A percentile compares a stretch with the other conserved stretches of the same genome.
phyloP scores from a whole-genome alignment of 805 yeast genomes.

The Tetrapisispora taiwanensis region DNA sequence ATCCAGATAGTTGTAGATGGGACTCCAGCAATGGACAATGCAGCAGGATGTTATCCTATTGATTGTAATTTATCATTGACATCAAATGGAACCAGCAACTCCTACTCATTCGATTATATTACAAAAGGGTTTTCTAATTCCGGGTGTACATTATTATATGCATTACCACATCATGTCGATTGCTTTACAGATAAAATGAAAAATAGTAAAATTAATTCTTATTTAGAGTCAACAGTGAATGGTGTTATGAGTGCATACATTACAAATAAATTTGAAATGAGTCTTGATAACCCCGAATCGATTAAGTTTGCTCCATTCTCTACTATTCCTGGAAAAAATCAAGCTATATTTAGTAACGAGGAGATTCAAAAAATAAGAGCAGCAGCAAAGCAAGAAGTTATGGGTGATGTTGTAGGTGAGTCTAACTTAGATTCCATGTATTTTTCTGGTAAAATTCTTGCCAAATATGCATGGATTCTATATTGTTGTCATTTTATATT shows the following conservation, averaged over 20 bases:
- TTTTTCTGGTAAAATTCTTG: slow-evolving; percentile 78
- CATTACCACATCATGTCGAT: slow-evolving; percentile 56
- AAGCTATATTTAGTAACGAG: slow-evolving; percentile 20
- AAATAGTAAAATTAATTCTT: slow-evolving; percentile 9
- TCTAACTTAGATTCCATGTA: slow-evolving; percentile 72
- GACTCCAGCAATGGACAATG: slow-evolving; percentile 38
- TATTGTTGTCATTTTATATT: slow-evolving; percentile 60
- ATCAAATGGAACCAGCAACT: slow-evolving; percentile 28
- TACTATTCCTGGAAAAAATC: slow-evolving; percentile 22
- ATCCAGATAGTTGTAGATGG: slow-evolving; percentile 52
- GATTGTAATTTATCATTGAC: slow-evolving; percentile 37
- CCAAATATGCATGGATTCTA: slow-evolving; percentile 78
- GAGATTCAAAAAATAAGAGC: slow-evolving; percentile 25
- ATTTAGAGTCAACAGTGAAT: slow-evolving; percentile 40
- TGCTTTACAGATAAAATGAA: slow-evolving; percentile 32
- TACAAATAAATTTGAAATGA: slow-evolving; percentile 33
- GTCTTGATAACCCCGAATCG: slow-evolving; percentile 35
- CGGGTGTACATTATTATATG: slow-evolving; percentile 42
- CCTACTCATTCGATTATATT: slow-evolving; percentile 36
- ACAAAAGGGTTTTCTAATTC: slow-evolving; percentile 38
- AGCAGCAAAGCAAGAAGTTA: slow-evolving; percentile 31
- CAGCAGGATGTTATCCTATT: slow-evolving; percentile 54
- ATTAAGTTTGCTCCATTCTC: slow-evolving; percentile 40
- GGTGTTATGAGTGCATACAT: slow-evolving; percentile 40
- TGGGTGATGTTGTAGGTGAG: slow-evolving; percentile 33